These are phyloP conservation scores for Rhizoclosmatium globosum DNA, from an alignment of 192 early-diverging fungal species.

Conservation along the genomic window DNA sequence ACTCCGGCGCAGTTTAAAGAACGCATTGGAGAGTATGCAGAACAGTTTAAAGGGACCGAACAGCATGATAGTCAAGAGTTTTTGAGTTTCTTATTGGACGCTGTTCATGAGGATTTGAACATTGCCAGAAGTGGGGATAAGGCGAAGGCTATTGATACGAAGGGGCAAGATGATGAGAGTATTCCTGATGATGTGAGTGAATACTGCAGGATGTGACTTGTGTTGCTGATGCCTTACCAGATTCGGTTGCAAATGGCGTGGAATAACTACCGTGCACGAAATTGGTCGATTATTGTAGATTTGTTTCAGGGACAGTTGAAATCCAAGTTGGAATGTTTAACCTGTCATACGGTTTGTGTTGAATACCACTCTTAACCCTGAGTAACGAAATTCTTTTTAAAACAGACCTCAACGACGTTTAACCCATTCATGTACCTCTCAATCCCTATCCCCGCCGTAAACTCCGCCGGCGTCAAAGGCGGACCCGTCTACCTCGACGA, in stretches of 20 bases:
- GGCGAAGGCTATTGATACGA: conserved; percentile 60
- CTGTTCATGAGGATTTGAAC: conserved; percentile 93
- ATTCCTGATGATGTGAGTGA: conserved; percentile 62
- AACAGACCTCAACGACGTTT: conserved; percentile 83
- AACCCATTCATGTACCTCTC: conserved; percentile 92
- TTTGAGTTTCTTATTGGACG: conserved; percentile 86
- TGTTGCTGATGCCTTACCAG: conserved; percentile 6
- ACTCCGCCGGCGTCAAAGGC: conserved; percentile 42
- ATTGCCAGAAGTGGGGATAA: conserved; percentile 47
- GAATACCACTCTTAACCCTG: not conserved
- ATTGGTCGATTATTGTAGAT: conserved; percentile 86
- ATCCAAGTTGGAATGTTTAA: conserved; percentile 72
- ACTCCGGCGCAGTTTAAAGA: conserved; percentile 80
- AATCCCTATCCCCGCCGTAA: conserved; percentile 79
- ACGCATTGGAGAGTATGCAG: conserved; percentile 76
- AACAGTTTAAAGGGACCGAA: conserved; percentile 86
- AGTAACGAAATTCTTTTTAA: too few species aligned
- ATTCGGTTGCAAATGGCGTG: conserved; percentile 62
- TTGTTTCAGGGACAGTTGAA: conserved; percentile 89
- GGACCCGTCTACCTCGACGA: conserved; percentile 75
- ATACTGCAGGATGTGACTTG: not conserved
- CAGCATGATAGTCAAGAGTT: conserved; percentile 99
- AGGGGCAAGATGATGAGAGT: conserved; percentile 63
- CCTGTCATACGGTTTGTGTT: conserved; percentile 66
- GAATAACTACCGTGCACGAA: conserved; percentile 75